Conservation (phyloP, 148 eudicot species). For the Vaccinium corymbosum region DNA sequence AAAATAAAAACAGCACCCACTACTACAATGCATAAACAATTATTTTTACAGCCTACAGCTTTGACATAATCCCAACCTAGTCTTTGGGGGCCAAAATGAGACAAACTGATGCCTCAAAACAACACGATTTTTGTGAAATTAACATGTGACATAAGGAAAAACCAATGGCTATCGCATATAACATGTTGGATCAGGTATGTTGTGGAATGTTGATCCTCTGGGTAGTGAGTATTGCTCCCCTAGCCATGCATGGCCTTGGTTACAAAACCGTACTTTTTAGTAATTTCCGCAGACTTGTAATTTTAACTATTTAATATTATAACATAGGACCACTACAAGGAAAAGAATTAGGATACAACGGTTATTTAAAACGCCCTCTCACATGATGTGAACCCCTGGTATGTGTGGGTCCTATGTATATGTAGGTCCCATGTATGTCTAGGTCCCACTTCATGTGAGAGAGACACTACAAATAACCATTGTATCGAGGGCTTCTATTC, state of each 20-base stretch:
- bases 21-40: background rate
- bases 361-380: too few relatives aligned
- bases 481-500: background rate
- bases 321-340: background rate
- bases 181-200: background rate
- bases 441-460: too few relatives aligned
- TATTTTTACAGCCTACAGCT: background rate
- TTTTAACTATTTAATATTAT: background rate
- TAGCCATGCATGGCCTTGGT: background rate
- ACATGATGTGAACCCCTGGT: too few relatives aligned
- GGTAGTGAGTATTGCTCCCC: background rate
- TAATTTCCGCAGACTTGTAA: background rate
- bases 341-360: too few relatives aligned
- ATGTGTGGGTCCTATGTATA: too few relatives aligned
- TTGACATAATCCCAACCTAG: background rate
- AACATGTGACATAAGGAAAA: background rate
- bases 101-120: background rate
- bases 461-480: too few relatives aligned
- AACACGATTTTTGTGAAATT: background rate
- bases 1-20: background rate
- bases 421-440: too few relatives aligned
- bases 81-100: background rate
- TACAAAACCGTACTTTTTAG: background rate
- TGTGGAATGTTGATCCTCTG: background rate
- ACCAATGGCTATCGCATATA: background rate